Evolutionary conservation across 73 alveolate species (phyloP), one percentile per base, ranked within the genome.

Genomic region (Paramecium sexaurelia): DNA sequence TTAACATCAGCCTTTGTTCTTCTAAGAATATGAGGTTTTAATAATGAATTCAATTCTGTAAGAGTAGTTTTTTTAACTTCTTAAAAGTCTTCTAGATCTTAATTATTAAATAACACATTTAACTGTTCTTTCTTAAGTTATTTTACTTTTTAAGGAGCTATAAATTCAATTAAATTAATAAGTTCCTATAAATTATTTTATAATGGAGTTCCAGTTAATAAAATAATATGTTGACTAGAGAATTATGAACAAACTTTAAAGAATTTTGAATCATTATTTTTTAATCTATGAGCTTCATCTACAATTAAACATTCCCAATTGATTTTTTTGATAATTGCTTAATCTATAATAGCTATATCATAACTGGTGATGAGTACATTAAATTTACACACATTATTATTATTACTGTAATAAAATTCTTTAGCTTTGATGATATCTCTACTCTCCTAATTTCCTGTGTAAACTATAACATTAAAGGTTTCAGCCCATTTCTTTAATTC

Each of bases 261-360:
- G 71, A 97, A 87, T 93, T 96, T 96, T 5, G 98, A 96, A 84
- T 95, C 94, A 57, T 93, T 96, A 75, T 95, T 95, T 96, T 98
- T 98, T 67, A 98, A 92, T 91, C 99, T 95, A 36, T 98, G 98
- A 8, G 99, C 99, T 94, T 98, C 99, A 95, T 98, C 99, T 11
- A 98, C 96, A 1, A 98, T 95, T 55, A 98, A 71, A 57, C 94
- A 96, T 89, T 95, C 96, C 97, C 98, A 98, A 40, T 95, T 91
- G 19, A 96, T 83, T 83, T 93, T 67, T 51, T 92, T 87, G 40
- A 98, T 92, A 15, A 93, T 92, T 6, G 91, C 51, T 39, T 87
- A 88, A 87, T 98, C 99, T 33, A 91, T 95, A 93, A 97, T 93
- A 7, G 96, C 92, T 29, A 94, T 92, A 78, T 98, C 99, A 90